phyloP scores from a whole-genome alignment of 305 asterid species.

The Ilex paraguariensis region DNA sequence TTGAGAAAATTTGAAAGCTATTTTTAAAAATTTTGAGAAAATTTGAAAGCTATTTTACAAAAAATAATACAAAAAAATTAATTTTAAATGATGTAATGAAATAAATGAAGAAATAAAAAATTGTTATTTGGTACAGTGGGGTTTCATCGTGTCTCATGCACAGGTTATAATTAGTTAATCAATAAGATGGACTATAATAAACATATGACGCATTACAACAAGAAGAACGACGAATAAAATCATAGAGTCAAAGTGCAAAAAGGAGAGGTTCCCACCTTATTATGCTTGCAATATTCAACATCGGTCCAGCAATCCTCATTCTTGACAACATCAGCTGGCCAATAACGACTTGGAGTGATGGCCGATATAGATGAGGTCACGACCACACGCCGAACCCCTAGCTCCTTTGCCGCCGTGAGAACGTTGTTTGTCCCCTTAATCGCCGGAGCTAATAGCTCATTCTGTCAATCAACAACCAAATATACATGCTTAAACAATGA shows the following conservation, averaged over 20 bases:
- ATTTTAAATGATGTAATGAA: too few relatives aligned
- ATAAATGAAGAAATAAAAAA: too few relatives aligned
- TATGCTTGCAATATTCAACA: constrained; percentile 67
- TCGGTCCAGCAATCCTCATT: constrained; percentile 90
- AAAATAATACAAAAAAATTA: too few relatives aligned
- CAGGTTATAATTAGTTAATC: too few relatives aligned
- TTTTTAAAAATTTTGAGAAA: too few relatives aligned
- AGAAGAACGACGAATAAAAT: too few relatives aligned
- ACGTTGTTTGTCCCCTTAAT: constrained; percentile 78
- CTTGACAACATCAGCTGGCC: constrained; percentile 67
- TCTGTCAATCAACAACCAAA: constrained; percentile 24
- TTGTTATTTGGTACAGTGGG: too few relatives aligned
- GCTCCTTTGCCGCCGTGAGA: constrained; percentile 78
- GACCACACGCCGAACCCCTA: constrained; percentile 81
- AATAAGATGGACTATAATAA: background rate
- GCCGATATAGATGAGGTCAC: constrained; percentile 80
- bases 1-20: too few relatives aligned
- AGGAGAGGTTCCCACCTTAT: constrained; percentile 43
- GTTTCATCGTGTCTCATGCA: too few relatives aligned
- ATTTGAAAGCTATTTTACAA: too few relatives aligned
- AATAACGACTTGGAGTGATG: constrained; percentile 54
- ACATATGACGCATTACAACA: background rate
- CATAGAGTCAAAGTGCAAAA: background rate
- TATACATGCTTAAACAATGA: background rate
- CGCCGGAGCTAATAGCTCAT: constrained; percentile 76